Conservation (phyloP, 768 basidiomycete species). For the Tricholoma bakamatsutake region DNA sequence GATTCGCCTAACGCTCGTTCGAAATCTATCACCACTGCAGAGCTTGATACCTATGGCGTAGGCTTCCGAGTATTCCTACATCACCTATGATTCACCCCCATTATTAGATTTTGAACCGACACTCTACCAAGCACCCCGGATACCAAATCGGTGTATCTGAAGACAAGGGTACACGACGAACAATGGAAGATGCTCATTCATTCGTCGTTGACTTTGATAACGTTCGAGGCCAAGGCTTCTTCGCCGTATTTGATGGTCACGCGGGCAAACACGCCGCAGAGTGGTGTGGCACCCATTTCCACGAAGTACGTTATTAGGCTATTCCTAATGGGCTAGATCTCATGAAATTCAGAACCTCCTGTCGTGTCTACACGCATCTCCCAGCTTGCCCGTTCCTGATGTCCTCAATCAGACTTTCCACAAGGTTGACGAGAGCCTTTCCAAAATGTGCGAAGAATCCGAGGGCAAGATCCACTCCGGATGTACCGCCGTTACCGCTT, state of each 20-base stretch:
- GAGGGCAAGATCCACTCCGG: constrained; percentile 94
- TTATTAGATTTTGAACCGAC: constrained; percentile 64
- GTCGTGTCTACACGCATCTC: constrained; percentile 55
- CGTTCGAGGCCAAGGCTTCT: constrained; percentile 93
- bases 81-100: background rate
- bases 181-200: constrained; percentile 97
- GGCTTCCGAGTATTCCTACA: constrained; percentile 18
- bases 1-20: constrained; percentile 76
- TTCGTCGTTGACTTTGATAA: constrained; percentile 93
- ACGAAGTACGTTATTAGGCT: constrained; percentile 52
- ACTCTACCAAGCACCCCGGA: constrained; percentile 57
- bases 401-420: constrained; percentile 93
- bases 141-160: constrained; percentile 74
- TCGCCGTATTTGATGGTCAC: constrained; percentile 97
- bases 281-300: constrained; percentile 97
- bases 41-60: constrained; percentile 75
- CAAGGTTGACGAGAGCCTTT: constrained; percentile 79
- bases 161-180: constrained; percentile 84
- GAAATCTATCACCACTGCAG: constrained; percentile 75
- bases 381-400: constrained; percentile 67
- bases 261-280: constrained; percentile 98
- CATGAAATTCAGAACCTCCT: constrained; percentile 42
- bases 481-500: constrained; percentile 94
- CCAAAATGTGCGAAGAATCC: constrained; percentile 77
- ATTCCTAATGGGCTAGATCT: background rate